Conservation (phyloP, 495 filamentous ascomycete genomes). For the Podospora bellae-mahoneyi region DNA sequence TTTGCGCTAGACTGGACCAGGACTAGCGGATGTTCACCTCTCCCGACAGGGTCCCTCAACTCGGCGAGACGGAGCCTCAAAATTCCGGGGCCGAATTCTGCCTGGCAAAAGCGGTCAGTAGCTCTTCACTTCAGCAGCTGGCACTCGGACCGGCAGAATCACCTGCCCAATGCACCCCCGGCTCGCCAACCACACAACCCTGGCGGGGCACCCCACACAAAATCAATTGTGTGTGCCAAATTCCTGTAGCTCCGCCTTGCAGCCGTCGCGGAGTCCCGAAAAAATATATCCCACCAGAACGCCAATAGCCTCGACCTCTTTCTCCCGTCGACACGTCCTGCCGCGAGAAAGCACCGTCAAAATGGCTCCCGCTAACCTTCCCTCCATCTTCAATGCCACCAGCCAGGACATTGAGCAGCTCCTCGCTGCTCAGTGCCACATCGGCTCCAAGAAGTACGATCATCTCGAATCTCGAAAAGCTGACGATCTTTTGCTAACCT, state of each 20-base stretch:
- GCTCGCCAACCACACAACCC: slow-evolving; percentile 28
- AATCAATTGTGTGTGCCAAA: slow-evolving; percentile 38
- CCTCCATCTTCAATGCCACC: slow-evolving; percentile 72
- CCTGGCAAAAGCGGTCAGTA: background rate
- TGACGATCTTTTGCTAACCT: slow-evolving; percentile 19
- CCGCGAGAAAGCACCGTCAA: slow-evolving; percentile 57
- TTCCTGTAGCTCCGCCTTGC: slow-evolving; percentile 27
- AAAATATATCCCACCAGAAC: slow-evolving; percentile 33
- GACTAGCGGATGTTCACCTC: slow-evolving; percentile 10
- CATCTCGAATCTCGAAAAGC: slow-evolving; percentile 4
- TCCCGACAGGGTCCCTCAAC: background rate
- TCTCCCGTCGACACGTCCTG: slow-evolving; percentile 44
- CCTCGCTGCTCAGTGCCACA: slow-evolving; percentile 90
- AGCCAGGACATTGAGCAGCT: slow-evolving; percentile 96
- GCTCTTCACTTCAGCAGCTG: background rate
- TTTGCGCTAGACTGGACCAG: slow-evolving; percentile 13
- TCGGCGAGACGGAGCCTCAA: slow-evolving; percentile 20
- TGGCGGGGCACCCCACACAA: slow-evolving; percentile 42
- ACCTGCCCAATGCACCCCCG: background rate
- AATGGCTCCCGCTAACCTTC: slow-evolving; percentile 92
- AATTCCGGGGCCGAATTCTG: slow-evolving; percentile 5
- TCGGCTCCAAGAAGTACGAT: slow-evolving; percentile 85
- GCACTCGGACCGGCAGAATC: background rate
- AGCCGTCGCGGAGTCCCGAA: slow-evolving; percentile 29
- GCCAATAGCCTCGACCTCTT: slow-evolving; percentile 47